A percentile compares a stretch with the other conserved stretches of the same genome.
These are phyloP conservation scores for Pythium pectinolyticum DNA, from an alignment of 352 stramenopile species.

Conservation along the genomic window DNA sequence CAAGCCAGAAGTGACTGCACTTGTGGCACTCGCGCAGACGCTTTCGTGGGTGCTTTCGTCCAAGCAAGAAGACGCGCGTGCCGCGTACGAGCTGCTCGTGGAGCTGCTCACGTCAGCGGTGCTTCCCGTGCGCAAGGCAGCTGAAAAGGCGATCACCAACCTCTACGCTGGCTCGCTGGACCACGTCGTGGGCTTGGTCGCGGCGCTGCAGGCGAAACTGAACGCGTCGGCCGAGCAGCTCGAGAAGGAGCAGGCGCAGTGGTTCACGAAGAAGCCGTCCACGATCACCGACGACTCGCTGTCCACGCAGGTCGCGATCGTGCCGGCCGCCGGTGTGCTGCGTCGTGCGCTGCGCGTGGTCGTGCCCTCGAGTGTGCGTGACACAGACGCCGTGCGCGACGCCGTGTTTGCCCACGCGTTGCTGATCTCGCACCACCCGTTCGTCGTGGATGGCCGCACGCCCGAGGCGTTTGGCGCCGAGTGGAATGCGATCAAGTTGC, in stretches of 20 bases:
- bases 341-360: conserved; percentile 61
- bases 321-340: conserved; percentile 58
- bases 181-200: conserved; percentile 49
- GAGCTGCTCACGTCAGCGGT: conserved; percentile 58
- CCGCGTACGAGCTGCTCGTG: conserved; percentile 57
- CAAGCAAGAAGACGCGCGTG: conserved; percentile 45
- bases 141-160: conserved; percentile 41
- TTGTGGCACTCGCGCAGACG: conserved; percentile 46
- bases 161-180: conserved; percentile 63
- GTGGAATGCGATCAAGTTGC: conserved; percentile 63
- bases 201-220: conserved; percentile 65
- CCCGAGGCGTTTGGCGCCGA: conserved; percentile 52
- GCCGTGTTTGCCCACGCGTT: conserved; percentile 52
- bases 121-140: conserved; percentile 50
- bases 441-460: conserved; percentile 62
- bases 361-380: conserved; percentile 39
- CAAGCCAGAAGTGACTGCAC: conserved; percentile 57
- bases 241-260: conserved; percentile 32
- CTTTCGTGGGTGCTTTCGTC: conserved; percentile 74
- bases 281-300: conserved; percentile 29
- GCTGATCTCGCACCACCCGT: conserved; percentile 72
- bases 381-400: conserved; percentile 37
- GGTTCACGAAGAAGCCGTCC: conserved; percentile 22
- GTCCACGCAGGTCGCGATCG: conserved; percentile 18
- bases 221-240: conserved; percentile 34